Conservation (phyloP, 768 basidiomycete genomes). For the Kwoniella shandongensis region DNA sequence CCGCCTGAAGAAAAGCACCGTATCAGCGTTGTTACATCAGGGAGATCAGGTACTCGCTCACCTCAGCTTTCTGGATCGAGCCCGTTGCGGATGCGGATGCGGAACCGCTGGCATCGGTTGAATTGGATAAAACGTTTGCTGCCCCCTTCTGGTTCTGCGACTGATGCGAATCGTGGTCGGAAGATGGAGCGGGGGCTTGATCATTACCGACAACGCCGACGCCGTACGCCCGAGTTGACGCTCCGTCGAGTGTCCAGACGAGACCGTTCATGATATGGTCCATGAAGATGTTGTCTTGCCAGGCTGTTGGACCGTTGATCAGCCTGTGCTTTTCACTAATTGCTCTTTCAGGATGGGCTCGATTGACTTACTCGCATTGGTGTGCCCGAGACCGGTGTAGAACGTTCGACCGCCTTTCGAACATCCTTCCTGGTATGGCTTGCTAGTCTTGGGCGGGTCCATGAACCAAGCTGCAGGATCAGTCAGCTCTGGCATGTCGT, state of each 20-base stretch:
- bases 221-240: conserved; percentile 70
- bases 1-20: too few species aligned
- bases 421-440: conserved; percentile 52
- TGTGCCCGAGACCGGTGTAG: conserved; percentile 78
- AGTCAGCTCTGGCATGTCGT: neutral
- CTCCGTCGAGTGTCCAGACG: conserved; percentile 68
- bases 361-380: conserved; percentile 64
- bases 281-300: conserved; percentile 67
- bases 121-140: neutral
- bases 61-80: too few species aligned
- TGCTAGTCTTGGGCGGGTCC: conserved; percentile 69
- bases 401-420: conserved; percentile 68
- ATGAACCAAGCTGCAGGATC: conserved; percentile 70
- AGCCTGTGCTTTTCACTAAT: neutral
- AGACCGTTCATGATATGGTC: conserved; percentile 74
- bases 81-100: too few species aligned
- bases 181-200: conserved; percentile 1
- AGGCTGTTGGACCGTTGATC: conserved; percentile 16
- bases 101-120: too few species aligned
- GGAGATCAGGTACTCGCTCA: too few species aligned
- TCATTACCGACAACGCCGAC: conserved; percentile 64
- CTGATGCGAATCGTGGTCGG: neutral
- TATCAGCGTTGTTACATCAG: too few species aligned
- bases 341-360: too few species aligned
- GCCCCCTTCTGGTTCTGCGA: neutral